These are phyloP conservation scores for Helotiales sp. DNA, from an alignment of 2,329 filamentous ascomycete genomes.

Conservation along the genomic window DNA sequence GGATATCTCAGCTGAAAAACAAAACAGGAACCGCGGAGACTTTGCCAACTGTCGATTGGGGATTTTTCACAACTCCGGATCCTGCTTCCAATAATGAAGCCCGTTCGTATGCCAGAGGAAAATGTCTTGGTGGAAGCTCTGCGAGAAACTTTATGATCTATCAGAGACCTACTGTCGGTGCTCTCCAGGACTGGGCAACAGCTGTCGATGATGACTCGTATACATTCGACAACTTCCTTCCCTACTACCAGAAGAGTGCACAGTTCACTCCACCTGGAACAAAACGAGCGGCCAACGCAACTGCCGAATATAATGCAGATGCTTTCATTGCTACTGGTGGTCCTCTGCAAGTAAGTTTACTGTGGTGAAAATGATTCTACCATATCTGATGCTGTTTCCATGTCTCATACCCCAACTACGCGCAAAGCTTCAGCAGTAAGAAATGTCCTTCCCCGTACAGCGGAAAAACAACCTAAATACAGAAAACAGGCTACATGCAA, in stretches of 20 bases:
- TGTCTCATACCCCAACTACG: constrained; percentile 43
- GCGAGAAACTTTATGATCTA: constrained; percentile 39
- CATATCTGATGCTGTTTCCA: neutral
- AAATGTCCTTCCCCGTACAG: neutral
- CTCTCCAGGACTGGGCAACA: constrained; percentile 44
- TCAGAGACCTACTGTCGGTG: constrained; percentile 10
- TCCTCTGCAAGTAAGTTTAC: constrained; percentile 35
- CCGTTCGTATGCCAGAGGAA: constrained; percentile 34
- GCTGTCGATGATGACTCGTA: constrained; percentile 44
- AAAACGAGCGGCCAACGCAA: constrained; percentile 31
- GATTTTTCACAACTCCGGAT: constrained; percentile 18
- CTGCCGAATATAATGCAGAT: constrained; percentile 30
- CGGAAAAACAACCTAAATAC: neutral
- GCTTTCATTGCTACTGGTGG: constrained; percentile 34
- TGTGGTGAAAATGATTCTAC: neutral
- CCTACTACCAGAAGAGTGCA: constrained; percentile 43
- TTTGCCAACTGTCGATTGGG: constrained; percentile 15
- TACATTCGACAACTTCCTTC: constrained; percentile 45
- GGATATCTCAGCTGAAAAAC: neutral
- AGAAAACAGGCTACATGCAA: constrained; percentile 39
- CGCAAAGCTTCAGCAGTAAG: constrained; percentile 24
- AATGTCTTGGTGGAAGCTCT: constrained; percentile 36
- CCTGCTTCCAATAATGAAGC: constrained; percentile 13
- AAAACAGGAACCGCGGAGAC: neutral
- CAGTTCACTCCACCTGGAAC: constrained; percentile 30